A percentile compares a stretch with the other conserved stretches of the same genome.
phyloP scores from a whole-genome alignment of 176 grass and related monocot genomes.

The Thinopyrum elongatum region DNA sequence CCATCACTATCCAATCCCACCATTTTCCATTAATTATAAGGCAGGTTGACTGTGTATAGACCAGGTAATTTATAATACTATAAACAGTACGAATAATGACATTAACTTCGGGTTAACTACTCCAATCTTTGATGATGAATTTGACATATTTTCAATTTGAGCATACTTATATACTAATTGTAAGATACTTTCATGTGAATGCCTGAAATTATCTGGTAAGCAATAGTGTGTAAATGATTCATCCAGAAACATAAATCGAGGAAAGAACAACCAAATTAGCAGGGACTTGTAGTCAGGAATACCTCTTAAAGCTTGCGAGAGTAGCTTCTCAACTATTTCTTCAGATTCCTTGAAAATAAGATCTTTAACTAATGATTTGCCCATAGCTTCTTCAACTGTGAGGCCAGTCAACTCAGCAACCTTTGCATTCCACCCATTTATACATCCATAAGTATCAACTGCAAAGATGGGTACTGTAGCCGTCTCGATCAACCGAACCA shows the following conservation, averaged over 20 bases:
- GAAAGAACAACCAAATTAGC: constrained; percentile 27
- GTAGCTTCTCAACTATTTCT: constrained; percentile 70
- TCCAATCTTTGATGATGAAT: not conserved
- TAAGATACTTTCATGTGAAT: not conserved
- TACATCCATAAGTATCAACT: constrained; percentile 75
- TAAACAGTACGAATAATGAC: not conserved
- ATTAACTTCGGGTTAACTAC: not conserved
- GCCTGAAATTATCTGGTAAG: not conserved
- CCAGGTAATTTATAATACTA: constrained; percentile 24
- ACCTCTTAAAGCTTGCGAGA: constrained; percentile 78
- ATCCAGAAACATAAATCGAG: not conserved
- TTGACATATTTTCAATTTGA: constrained; percentile 5
- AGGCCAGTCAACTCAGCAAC: constrained; percentile 87
- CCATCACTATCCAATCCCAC: not conserved
- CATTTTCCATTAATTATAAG: not conserved
- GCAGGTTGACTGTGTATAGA: constrained; percentile 2
- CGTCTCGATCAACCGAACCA: constrained; percentile 95
- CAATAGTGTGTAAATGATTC: not conserved
- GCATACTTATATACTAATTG: constrained; percentile 2
- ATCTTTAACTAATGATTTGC: constrained; percentile 89
- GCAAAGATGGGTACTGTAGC: constrained; percentile 95
- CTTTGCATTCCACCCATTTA: constrained; percentile 99
- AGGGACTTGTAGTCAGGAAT: constrained; percentile 13
- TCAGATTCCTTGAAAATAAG: constrained; percentile 82
- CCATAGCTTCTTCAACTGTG: constrained; percentile 89